Evolutionary conservation across 352 stramenopile genomes (phyloP).

Genomic region (Pythium guiyangense): DNA sequence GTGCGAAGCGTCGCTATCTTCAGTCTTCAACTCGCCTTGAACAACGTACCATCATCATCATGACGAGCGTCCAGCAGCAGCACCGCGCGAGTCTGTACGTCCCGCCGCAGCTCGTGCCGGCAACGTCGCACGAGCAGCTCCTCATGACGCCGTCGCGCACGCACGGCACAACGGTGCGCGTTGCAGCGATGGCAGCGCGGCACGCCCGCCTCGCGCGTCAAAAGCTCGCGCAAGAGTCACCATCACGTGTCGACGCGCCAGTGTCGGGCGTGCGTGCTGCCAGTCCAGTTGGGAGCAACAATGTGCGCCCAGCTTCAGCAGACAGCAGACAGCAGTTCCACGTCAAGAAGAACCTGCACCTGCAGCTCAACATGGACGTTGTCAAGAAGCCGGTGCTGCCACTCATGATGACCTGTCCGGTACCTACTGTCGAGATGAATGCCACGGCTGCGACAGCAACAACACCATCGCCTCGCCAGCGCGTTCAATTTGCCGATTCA

Average conservation of each 20-base stretch:
- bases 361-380: constrained; percentile 46
- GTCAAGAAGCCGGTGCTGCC: constrained; percentile 27
- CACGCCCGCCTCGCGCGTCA: constrained; percentile 36
- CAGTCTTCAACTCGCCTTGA: too few relatives aligned
- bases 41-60: too few relatives aligned
- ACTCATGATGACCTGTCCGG: constrained; percentile 28
- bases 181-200: constrained; percentile 44
- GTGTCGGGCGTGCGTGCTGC: constrained; percentile 4
- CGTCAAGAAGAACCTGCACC: constrained; percentile 45
- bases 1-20: too few relatives aligned
- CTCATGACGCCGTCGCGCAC: constrained; percentile 9
- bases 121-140: not conserved
- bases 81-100: not conserved
- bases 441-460: too few relatives aligned
- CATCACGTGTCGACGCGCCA: not conserved
- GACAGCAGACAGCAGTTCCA: constrained; percentile 15
- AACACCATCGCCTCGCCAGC: not conserved
- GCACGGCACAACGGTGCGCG: constrained; percentile 26
- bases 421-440: not conserved
- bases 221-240: constrained; percentile 5
- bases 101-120: not conserved
- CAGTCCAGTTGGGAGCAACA: constrained; percentile 13
- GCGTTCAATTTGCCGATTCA: constrained; percentile 8
- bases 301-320: not conserved
- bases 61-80: constrained; percentile 8